Conservation (phyloP, 2,329 filamentous ascomycete genomes). For the Stagonosporopsis tanaceti region DNA sequence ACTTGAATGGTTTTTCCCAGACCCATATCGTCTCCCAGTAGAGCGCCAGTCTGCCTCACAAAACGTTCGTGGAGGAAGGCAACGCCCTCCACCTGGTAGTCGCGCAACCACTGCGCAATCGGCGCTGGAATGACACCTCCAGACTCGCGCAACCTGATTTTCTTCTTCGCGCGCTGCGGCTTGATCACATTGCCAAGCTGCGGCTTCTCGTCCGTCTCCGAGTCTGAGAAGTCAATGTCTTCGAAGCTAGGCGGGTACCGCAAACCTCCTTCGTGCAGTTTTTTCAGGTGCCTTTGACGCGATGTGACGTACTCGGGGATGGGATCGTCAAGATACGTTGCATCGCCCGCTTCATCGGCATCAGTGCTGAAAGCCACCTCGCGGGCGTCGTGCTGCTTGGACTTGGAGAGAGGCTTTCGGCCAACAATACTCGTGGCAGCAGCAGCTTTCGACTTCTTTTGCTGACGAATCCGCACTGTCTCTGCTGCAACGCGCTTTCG, state of each 20-base stretch:
- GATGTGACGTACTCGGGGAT: constrained; percentile 77
- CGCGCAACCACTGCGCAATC: constrained; percentile 88
- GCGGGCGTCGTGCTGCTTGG: constrained; percentile 20
- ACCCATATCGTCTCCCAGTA: constrained; percentile 97
- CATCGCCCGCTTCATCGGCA: constrained; percentile 55
- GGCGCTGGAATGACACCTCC: constrained; percentile 84
- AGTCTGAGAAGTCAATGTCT: constrained; percentile 78
- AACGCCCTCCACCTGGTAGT: constrained; percentile 88
- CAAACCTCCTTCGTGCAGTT: constrained; percentile 72
- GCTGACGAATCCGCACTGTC: constrained; percentile 58
- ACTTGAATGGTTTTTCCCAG: constrained; percentile 97
- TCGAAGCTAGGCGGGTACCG: constrained; percentile 80
- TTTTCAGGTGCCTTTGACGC: constrained; percentile 75
- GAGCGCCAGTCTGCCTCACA: constrained; percentile 87
- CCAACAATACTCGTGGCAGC: constrained; percentile 54
- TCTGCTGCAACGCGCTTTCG: constrained; percentile 61
- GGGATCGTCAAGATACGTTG: constrained; percentile 63
- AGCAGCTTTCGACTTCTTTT: constrained; percentile 56
- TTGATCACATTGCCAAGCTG: constrained; percentile 67
- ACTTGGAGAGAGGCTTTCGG: constrained; percentile 38
- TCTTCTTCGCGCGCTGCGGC: constrained; percentile 74
- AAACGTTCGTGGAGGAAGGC: constrained; percentile 88
- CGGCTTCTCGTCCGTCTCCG: constrained; percentile 74
- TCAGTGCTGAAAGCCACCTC: constrained; percentile 32
- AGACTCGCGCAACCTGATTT: constrained; percentile 78